Percentiles rank a stretch among this genome's conserved stretches.
These are phyloP conservation scores for Noccaea caerulescens DNA, from an alignment of 345 rosid species.

Conservation along the genomic window DNA sequence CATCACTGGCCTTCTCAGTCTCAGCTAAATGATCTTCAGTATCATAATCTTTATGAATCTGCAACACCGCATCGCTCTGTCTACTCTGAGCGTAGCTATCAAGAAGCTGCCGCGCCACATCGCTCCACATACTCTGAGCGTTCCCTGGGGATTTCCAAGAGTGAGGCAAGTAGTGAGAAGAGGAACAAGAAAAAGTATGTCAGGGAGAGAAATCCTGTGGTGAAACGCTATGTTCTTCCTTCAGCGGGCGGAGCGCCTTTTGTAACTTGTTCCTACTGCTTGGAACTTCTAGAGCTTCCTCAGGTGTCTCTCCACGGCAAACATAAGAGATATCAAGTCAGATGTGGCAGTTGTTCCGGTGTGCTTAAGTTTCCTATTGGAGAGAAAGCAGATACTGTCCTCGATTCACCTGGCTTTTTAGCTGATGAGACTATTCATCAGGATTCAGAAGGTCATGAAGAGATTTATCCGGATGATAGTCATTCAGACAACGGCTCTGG, in stretches of 20 bases:
- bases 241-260: constrained; percentile 85
- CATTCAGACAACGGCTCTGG: constrained; percentile 29
- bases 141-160: constrained; percentile 34
- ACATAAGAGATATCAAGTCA: constrained; percentile 62
- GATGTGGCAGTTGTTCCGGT: constrained; percentile 74
- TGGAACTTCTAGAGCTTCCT: constrained; percentile 64
- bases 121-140: constrained; percentile 28
- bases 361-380: constrained; percentile 60
- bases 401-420: constrained; percentile 28
- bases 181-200: constrained; percentile 41
- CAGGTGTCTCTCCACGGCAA: constrained; percentile 62
- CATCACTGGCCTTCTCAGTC: constrained; percentile 47
- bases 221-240: constrained; percentile 68
- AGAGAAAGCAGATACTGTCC: constrained; percentile 51
- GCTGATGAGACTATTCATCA: constrained; percentile 33
- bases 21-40: constrained; percentile 39
- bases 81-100: constrained; percentile 39
- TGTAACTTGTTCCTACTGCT: constrained; percentile 63
- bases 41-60: constrained; percentile 44
- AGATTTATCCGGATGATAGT: constrained; percentile 26
- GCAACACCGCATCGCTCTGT: constrained; percentile 52
- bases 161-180: constrained; percentile 53
- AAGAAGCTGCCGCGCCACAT: constrained; percentile 47
- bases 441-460: constrained; percentile 37
- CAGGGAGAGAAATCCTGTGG: constrained; percentile 49